Percentiles rank a stretch among this genome's conserved stretches.
Evolutionary conservation across 148 eudicot genomes (phyloP).

Genomic region (Spergularia marina): DNA sequence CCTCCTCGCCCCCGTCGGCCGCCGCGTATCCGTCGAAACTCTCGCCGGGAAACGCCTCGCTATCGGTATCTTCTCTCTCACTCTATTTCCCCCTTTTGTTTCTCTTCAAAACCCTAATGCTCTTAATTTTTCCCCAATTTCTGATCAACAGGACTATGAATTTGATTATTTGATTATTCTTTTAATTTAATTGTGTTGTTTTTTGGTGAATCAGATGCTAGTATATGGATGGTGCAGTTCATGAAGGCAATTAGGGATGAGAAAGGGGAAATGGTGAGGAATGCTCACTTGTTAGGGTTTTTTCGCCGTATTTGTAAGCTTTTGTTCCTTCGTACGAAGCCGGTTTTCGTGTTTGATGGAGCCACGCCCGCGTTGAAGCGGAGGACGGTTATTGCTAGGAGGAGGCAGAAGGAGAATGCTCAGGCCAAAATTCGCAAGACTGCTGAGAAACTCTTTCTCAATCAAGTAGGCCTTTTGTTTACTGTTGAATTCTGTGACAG

Average conservation of each 20-base stretch:
- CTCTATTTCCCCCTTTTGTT: neutral
- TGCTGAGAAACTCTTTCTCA: slow-evolving; percentile 87
- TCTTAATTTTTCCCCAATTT: neutral
- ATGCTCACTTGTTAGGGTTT: slow-evolving; percentile 87
- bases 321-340: slow-evolving; percentile 80
- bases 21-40: slow-evolving; percentile 98
- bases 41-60: slow-evolving; percentile 90
- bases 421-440: slow-evolving; percentile 87
- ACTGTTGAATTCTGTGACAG: neutral
- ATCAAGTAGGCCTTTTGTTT: slow-evolving; percentile 49
- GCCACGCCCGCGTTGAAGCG: slow-evolving; percentile 89
- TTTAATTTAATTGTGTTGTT: neutral
- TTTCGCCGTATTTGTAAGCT: slow-evolving; percentile 98
- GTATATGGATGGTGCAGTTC: slow-evolving; percentile 97
- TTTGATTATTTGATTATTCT: neutral
- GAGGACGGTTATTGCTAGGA: slow-evolving; percentile 81
- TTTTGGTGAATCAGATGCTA: slow-evolving; percentile 58
- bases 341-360: slow-evolving; percentile 94
- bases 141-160: neutral
- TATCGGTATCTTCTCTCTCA: slow-evolving; percentile 47
- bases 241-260: slow-evolving; percentile 99
- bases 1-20: slow-evolving; percentile 91
- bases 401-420: slow-evolving; percentile 90
- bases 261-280: slow-evolving; percentile 91
- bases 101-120: slow-evolving; percentile 16